Evolutionary conservation across 139 green algal genomes (phyloP), one percentile per base, ranked within the genome.

Genomic region (Chlorella sp.): DNA sequence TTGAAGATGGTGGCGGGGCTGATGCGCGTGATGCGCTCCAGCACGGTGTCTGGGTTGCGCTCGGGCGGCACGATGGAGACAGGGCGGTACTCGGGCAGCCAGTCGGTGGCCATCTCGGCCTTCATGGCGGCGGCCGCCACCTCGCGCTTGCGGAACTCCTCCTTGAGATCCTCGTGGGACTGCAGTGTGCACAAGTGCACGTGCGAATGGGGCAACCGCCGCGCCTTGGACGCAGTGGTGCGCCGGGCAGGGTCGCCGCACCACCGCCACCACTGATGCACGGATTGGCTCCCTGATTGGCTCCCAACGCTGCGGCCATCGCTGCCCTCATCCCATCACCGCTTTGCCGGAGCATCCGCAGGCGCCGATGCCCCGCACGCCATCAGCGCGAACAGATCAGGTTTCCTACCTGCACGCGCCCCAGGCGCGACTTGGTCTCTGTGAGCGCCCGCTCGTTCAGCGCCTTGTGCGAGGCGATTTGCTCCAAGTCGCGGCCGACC

Each of bases 31-130:
- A 49, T 42, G 5, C 76, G 59, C 51, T 76, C 68, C 61, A 80
- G 49, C 29, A 77, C 36, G 22, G 69, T 75, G 27, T 75, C 33
- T 23, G 62, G 22, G 22, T 34, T 67, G 17, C 49, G 62, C 0
- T 66, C 67, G 1, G 75, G 73, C 30, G 76, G 80, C 5, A 86
- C 59, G 17, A 86, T 72, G 29, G 33, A 69, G 1, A 73, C 32
- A 1, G 80, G 80, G 1, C 59, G 10, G 60, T 86, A 86, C 73
- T 86, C 80, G 1, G 80, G 71, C 29, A 74, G 49, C 76, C 76
- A 81, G 65, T 81, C 76, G 10, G 62, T 4, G 1, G 76, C 70
- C 66, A 67, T 72, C 61, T 81, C 51, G 17, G 32, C 61, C 70
- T 86, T 86, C 24, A 77, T n/a, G 0, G 69, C 70, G 0, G 73